Evolutionary conservation across 2,329 filamentous ascomycete genomes (phyloP), one percentile per base, ranked within the genome.

Genomic region (Penicillium sp.): DNA sequence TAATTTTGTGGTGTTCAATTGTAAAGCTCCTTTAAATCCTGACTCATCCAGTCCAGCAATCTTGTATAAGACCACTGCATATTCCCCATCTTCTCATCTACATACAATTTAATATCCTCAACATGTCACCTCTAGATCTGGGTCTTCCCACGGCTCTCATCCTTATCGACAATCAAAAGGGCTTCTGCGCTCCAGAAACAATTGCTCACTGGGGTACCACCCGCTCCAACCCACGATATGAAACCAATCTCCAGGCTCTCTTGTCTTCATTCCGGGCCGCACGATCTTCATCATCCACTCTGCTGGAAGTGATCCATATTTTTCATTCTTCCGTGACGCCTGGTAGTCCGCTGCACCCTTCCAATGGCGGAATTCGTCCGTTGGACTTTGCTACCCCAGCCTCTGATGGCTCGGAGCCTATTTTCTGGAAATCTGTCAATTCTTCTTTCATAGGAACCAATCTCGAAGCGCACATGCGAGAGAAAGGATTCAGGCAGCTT

Each of bases 121-220:
- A 26, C 51, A 65, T 65, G 63, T 14, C 60, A 44, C 22, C 55
- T 13, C 49, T 69, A 21, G 49, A 64, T 44, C 56, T 70, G 42
- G 55, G 43, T 29, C 49, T 59, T 4, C 73, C 68, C 27, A 80
- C 79, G 1, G 78, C 76, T 6, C 70, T 82, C 33, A 70, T 82
- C 51, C 65, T 82, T 11, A 79, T 82, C 52, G 79, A 82, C 66
- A 76, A 79, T 39, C 79, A 82, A 66, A 64, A 72, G 24, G 79
- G 65, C 45, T 78, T 82, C 65, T 66, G 60, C 16, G 68, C 77
- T 35, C 69, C 65, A 49, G 43, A 50, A 22, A 64, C 58, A 5
- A 21, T 53, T 10, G 71, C 72, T 3, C 67, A 74, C 62, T 80
- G 74, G 74, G 77, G 78, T 10, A 63, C 68, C 5, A 61, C 67